These are phyloP conservation scores for Trichosporon ovoides DNA, from an alignment of 1,284 basidiomycete species.

Conservation along the genomic window DNA sequence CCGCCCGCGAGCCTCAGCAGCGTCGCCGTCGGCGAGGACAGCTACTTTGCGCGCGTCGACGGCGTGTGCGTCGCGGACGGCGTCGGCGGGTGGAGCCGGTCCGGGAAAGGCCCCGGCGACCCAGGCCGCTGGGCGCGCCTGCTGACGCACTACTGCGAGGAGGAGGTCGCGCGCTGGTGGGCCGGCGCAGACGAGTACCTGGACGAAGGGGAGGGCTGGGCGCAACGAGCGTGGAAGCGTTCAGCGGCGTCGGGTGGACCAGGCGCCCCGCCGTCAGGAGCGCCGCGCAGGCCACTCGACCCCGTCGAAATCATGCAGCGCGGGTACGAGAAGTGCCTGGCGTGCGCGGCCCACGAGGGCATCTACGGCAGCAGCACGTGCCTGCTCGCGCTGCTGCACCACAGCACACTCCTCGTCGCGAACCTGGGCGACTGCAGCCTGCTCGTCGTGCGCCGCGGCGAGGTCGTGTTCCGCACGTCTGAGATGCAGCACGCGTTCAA, in stretches of 20 bases:
- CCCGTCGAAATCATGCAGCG: conserved; percentile 57
- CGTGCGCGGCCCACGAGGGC: conserved; percentile 51
- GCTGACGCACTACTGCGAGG: conserved; percentile 47
- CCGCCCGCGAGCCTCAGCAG: conserved; percentile 27
- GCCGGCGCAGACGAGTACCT: conserved; percentile 37
- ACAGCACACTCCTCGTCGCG: conserved; percentile 77
- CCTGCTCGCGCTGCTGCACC: conserved; percentile 55
- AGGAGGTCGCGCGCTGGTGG: conserved; percentile 42
- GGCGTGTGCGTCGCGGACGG: conserved; percentile 50
- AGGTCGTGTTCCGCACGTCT: conserved; percentile 76
- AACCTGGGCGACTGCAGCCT: conserved; percentile 90
- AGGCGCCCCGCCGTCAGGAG: background rate
- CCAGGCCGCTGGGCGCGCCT: conserved; percentile 43
- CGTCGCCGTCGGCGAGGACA: conserved; percentile 46
- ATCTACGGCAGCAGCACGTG: conserved; percentile 56
- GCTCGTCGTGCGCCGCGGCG: conserved; percentile 70
- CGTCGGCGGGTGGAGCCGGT: conserved; percentile 46
- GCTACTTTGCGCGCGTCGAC: conserved; percentile 44
- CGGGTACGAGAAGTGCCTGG: conserved; percentile 55
- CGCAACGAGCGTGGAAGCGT: conserved; percentile 21
- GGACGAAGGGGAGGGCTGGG: conserved; percentile 18
- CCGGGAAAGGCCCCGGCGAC: conserved; percentile 39
- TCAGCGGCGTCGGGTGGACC: background rate
- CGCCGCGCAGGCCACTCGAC: conserved; percentile 43
- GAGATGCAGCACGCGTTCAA: conserved; percentile 98